Base-by-base conservation (phyloP, 345 rosid species). In the Crucihimalaya himalaica region DNA sequence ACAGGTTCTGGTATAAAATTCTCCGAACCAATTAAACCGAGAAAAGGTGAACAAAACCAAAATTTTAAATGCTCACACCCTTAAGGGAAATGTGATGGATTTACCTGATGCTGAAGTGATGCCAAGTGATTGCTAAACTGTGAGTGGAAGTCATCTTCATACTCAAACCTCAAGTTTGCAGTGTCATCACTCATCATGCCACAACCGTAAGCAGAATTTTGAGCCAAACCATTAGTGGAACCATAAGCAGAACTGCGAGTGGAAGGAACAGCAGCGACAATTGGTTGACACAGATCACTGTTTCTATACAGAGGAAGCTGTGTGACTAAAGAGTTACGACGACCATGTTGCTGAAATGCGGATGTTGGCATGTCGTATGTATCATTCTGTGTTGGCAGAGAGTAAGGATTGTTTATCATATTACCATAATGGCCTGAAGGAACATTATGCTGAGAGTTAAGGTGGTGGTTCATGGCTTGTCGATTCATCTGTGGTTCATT, bases 291-390 rank as follows among this genome's bases (percentile, higher is more conserved):
- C 77, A 88, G 60, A 82, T 86, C 85, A 79, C 85, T 85, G 68
- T 80, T 88, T 80, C 88, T 90, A 81, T 86, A 81, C 64, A 82
- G 93, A 12, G 97, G 88, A 27, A 79, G 93, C 56, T 82, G 70
- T 27, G 87, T 83, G n/a, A 89, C 86, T 71, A 83, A 69, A 59
- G 93, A 84, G 80, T 88, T 88, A 43, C 86, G 79, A 76, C 66
- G 37, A 46, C 50, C 84, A 84, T 25, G 85, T 68, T 89, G 97
- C 81, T 85, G 97, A 77, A 83, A 84, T 66, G 87, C 88, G 6
- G 93, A 82, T 56, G 97, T 88, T 29, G 19, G 18, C 91, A 88
- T 81, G 57, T 86, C 84, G 78, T 87, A 91, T 81, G 82, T 86
- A 79, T 84, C 5, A 46, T 60, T 25, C 67, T 71, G 59, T 1